These are phyloP conservation scores for Aspergillus quadricinctus DNA, from an alignment of 2,329 filamentous ascomycete species.

Conservation along the genomic window DNA sequence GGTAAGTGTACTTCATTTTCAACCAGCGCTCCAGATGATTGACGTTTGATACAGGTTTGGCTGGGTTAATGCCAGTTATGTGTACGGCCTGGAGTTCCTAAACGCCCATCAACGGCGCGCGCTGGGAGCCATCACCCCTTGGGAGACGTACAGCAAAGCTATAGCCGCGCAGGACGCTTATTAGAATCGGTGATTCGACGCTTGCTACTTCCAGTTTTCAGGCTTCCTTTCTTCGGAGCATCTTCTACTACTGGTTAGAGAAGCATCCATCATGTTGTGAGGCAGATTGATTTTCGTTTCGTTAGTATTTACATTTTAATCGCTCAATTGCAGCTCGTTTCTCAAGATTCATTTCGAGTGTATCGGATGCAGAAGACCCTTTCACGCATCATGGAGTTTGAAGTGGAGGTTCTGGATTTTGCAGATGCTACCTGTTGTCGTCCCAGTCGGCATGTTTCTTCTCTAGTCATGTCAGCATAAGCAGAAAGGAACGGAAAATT, in stretches of 20 bases:
- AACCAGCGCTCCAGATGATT: slow-evolving; percentile 5
- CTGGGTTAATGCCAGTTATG: slow-evolving; percentile 98
- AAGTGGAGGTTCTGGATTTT: neutral
- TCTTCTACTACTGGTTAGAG: neutral
- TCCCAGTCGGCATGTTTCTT: neutral
- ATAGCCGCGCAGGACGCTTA: slow-evolving; percentile 33
- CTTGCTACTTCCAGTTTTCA: neutral
- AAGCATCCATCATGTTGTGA: neutral
- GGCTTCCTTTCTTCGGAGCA: neutral
- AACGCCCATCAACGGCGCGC: slow-evolving; percentile 86
- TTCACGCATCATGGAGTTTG: neutral
- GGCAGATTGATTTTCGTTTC: neutral
- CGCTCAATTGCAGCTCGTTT: neutral
- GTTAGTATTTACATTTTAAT: neutral
- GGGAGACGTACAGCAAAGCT: slow-evolving; percentile 74
- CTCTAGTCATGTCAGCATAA: neutral
- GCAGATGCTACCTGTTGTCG: neutral
- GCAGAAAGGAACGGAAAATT: neutral
- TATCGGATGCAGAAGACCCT: neutral
- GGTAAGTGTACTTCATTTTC: slow-evolving; percentile 56
- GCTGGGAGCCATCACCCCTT: slow-evolving; percentile 81
- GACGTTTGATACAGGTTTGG: slow-evolving; percentile 64
- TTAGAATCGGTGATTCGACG: slow-evolving; percentile 1
- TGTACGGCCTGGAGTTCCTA: slow-evolving; percentile 84
- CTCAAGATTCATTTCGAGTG: neutral